A percentile compares a stretch with the other conserved stretches of the same genome.
phyloP scores from a whole-genome alignment of 768 basidiomycete species.

The Tricholoma flavovirens region DNA sequence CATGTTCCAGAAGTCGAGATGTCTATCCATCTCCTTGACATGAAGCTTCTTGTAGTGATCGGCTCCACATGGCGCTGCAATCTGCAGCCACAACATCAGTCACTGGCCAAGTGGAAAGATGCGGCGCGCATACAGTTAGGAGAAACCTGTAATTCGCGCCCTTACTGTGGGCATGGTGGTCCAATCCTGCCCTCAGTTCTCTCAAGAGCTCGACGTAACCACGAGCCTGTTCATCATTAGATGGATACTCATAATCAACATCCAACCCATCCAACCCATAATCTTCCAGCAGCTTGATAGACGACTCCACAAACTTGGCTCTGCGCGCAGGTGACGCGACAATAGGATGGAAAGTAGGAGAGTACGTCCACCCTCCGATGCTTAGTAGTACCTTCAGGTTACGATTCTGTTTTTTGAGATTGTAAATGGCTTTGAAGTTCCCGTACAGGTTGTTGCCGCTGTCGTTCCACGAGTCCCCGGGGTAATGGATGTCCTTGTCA shows the following conservation, averaged over 20 bases:
- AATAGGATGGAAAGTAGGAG: conserved; percentile 78
- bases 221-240: conserved; percentile 65
- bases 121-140: conserved; percentile 53
- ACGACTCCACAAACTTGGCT: conserved; percentile 72
- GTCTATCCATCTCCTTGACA: conserved; percentile 78
- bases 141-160: conserved; percentile 59
- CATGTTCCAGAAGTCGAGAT: conserved; percentile 94
- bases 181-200: conserved; percentile 70
- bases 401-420: conserved; percentile 81
- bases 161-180: conserved; percentile 59
- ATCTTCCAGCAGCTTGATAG: conserved; percentile 80
- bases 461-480: conserved; percentile 94
- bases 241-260: conserved; percentile 91
- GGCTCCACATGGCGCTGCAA: conserved; percentile 90
- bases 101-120: neutral
- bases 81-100: conserved; percentile 34
- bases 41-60: conserved; percentile 78
- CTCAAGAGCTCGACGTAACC: conserved; percentile 82
- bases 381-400: conserved; percentile 78
- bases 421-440: conserved; percentile 90
- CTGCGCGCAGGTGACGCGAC: conserved; percentile 61
- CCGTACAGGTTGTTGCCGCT: conserved; percentile 87
- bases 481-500: conserved; percentile 96
- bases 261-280: conserved; percentile 92
- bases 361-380: conserved; percentile 96